These are phyloP conservation scores for Claviceps monticola DNA, from an alignment of 2,329 filamentous ascomycete species.

Conservation along the genomic window DNA sequence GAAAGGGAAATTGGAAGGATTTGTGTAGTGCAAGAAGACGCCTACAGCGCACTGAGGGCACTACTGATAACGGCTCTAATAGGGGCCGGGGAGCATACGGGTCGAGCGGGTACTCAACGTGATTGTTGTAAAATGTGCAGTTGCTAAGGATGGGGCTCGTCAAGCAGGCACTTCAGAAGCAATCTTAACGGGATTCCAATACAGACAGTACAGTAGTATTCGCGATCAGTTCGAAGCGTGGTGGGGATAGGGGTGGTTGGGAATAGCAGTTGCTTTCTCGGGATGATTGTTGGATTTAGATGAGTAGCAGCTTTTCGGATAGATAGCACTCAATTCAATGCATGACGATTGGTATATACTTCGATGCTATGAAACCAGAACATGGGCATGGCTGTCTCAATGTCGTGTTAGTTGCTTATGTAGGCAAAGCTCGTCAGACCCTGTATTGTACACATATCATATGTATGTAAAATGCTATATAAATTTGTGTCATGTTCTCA, in stretches of 20 bases:
- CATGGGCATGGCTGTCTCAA: too few species aligned
- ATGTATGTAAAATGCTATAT: too few species aligned
- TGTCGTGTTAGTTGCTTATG: too few species aligned
- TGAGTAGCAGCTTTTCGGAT: not conserved
- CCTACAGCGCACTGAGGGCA: conserved; percentile 5
- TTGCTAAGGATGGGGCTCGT: not conserved
- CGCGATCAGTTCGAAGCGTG: not conserved
- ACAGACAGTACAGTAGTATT: not conserved
- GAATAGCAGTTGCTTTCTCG: not conserved
- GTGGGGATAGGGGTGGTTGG: not conserved
- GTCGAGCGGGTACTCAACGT: not conserved
- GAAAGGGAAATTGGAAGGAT: too few species aligned
- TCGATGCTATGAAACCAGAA: too few species aligned
- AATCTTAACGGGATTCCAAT: conserved; percentile 1
- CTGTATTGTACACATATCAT: too few species aligned
- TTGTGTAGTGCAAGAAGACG: conserved; percentile 5
- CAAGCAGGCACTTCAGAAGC: conserved; percentile 4
- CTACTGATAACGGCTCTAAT: conserved; percentile 10
- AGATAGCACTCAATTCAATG: not conserved
- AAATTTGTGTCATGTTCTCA: too few species aligned
- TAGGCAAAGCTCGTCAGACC: too few species aligned
- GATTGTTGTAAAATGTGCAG: not conserved
- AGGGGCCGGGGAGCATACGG: conserved; percentile 5
- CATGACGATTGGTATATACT: conserved; percentile 2
- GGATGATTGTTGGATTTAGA: not conserved